These are phyloP conservation scores for Lipomyces kockii DNA, from an alignment of 805 yeast genomes.

Conservation along the genomic window DNA sequence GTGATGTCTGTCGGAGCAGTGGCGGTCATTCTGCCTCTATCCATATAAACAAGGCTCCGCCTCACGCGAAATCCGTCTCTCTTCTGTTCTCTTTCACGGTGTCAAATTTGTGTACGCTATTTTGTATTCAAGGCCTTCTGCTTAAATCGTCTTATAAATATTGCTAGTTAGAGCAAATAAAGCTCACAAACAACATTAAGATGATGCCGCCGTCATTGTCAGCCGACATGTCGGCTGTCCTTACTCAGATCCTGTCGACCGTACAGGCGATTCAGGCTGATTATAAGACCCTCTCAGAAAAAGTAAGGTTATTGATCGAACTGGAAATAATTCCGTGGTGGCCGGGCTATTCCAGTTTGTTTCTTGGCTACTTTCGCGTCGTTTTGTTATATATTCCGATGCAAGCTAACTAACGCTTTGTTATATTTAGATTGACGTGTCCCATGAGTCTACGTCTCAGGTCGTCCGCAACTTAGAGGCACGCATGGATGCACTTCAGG, in stretches of 20 bases:
- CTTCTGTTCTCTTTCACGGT: not conserved
- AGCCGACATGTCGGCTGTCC: slow-evolving; percentile 16
- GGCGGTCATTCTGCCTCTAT: not conserved
- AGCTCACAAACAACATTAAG: not conserved
- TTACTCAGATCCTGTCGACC: slow-evolving; percentile 28
- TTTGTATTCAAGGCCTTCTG: not conserved
- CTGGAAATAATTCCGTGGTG: slow-evolving; percentile 10
- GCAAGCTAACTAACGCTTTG: not conserved
- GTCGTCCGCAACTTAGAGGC: slow-evolving; percentile 20
- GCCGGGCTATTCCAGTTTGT: slow-evolving; percentile 23
- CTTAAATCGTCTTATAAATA: too few species aligned
- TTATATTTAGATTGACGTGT: slow-evolving; percentile 18
- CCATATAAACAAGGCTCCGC: not conserved
- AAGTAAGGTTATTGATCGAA: slow-evolving; percentile 24
- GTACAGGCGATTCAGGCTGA: slow-evolving; percentile 29
- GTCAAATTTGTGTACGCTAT: not conserved
- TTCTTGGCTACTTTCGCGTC: slow-evolving; percentile 11
- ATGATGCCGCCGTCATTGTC: slow-evolving; percentile 11
- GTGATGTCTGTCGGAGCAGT: not conserved
- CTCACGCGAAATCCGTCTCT: too few species aligned
- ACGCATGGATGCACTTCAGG: slow-evolving; percentile 19
- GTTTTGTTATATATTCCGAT: not conserved
- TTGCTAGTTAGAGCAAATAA: slow-evolving; percentile 1
- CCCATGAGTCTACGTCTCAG: slow-evolving; percentile 15
- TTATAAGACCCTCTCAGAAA: slow-evolving; percentile 29